Percentiles rank a stretch among this genome's conserved stretches.
These are phyloP conservation scores for Entomortierella parvispora DNA, from an alignment of 192 early-diverging fungal genomes.

Conservation along the genomic window DNA sequence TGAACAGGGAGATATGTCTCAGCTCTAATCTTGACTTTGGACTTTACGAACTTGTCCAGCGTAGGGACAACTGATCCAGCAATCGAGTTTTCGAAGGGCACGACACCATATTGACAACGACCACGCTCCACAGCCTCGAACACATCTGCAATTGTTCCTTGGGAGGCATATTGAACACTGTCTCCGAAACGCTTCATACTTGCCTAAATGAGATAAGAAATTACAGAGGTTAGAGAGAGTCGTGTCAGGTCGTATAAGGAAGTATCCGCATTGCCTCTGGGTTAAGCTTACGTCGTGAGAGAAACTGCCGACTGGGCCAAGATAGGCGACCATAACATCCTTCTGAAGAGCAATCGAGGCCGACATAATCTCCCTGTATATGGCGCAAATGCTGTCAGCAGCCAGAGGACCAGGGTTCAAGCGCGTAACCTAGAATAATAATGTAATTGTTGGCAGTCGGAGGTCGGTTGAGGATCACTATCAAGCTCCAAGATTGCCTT, in stretches of 20 bases:
- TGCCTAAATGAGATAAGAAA: constrained; percentile 29
- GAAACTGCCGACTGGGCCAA: constrained; percentile 92
- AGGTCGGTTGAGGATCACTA: not conserved
- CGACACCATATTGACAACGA: constrained; percentile 85
- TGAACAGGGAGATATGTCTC: constrained; percentile 86
- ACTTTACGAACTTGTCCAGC: constrained; percentile 79
- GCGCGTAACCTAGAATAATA: constrained; percentile 56
- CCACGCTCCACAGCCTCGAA: constrained; percentile 81
- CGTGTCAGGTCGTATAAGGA: not conserved
- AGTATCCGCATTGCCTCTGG: not conserved
- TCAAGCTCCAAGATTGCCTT: too few relatives aligned
- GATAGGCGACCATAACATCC: constrained; percentile 84
- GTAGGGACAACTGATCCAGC: constrained; percentile 88
- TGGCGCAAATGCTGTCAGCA: constrained; percentile 38
- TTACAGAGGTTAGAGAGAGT: too few relatives aligned
- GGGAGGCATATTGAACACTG: constrained; percentile 75
- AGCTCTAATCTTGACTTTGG: constrained; percentile 75
- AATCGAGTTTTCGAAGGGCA: constrained; percentile 96
- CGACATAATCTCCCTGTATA: constrained; percentile 87
- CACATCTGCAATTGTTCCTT: constrained; percentile 79
- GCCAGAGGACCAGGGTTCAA: constrained; percentile 84
- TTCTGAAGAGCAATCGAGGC: constrained; percentile 87
- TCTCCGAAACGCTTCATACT: constrained; percentile 78
- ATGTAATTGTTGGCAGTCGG: not conserved
- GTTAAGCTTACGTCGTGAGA: constrained; percentile 77